Evolutionary conservation across 176 grass and related monocot species (phyloP), one percentile per base, ranked within the genome.

Genomic region (Triticum dicoccoides): DNA sequence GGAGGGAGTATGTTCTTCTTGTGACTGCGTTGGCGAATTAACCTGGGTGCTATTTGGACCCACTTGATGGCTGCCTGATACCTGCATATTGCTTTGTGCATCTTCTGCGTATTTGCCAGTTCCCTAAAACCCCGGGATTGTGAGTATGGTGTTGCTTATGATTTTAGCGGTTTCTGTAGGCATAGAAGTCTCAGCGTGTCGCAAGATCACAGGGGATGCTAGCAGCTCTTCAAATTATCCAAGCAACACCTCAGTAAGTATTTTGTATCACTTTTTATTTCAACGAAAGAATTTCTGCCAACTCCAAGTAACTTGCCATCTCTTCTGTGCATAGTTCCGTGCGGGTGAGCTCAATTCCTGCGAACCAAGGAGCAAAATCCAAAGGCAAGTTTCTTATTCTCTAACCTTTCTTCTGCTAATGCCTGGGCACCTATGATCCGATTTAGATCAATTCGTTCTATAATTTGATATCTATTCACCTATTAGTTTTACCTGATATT

Each of bases 321-420:
- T 25, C 3, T 65, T 52, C 12, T 82, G 45, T 70, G 45, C 32
- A 9, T 25, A 58, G 80, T 25, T 41, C 34, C 4, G 2, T 78
- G 45, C 38, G 42, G 20, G 23, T 69, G 64, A n/a, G 10, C 42
- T 49, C 18, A 56, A 52, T 70, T 68, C 29, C 44, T 33, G 75
- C 17, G 6, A 77, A 58, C 32, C 17, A 33, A 77, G 27, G 49
- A 34, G 9, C 17, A 32, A 58, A 32, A 18, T 77, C 29, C 49
- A 56, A 77, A 77, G 49, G 75, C 49, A 77, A 59, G 75, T 74
- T 54, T 54, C 49, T 54, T 54, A 54, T 54, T 54, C 49, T 54
- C 4, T 17, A 64, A 64, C 23, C 61, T 64, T 8, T 64, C 23
- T 64, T 77, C 52, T 61, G 30, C 33, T 59, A 78, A 35, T 51